phyloP scores from a whole-genome alignment of 176 grass and related monocot genomes.

The Cymbopogon citratus region DNA sequence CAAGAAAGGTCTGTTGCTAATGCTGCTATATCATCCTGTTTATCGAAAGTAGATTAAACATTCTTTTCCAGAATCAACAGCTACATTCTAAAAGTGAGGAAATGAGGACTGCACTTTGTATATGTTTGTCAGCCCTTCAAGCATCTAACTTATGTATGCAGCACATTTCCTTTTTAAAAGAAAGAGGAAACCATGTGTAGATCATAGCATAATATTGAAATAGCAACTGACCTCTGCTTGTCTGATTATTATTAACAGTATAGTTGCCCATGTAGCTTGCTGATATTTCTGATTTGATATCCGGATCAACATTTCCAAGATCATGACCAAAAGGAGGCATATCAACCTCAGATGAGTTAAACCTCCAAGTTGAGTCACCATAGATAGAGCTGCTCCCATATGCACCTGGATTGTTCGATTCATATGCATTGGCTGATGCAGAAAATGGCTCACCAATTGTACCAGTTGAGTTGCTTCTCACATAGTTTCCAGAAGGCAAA shows the following conservation, averaged over 20 bases:
- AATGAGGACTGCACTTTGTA: not conserved
- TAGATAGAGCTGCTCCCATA: conserved; percentile 63
- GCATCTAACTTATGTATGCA: not conserved
- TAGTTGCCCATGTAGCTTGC: conserved; percentile 52
- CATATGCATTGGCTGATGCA: conserved; percentile 50
- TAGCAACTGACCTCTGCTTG: conserved; percentile 56
- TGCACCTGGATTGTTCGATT: conserved; percentile 37
- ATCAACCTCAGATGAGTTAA: conserved; percentile 57
- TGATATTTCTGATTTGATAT: conserved; percentile 44
- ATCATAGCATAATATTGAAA: conserved; percentile 28
- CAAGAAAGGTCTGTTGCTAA: not conserved
- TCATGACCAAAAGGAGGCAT: conserved; percentile 63
- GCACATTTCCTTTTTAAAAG: conserved; percentile 1
- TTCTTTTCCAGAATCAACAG: not conserved
- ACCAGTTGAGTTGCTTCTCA: conserved; percentile 49
- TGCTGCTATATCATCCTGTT: not conserved
- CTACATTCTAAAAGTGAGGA: conserved; percentile 7
- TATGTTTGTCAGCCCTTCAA: not conserved
- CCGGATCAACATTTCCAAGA: conserved; percentile 54
- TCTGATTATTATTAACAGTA: conserved; percentile 67
- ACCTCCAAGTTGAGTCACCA: conserved; percentile 60
- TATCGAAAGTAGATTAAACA: conserved; percentile 9
- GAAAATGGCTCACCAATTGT: conserved; percentile 55
- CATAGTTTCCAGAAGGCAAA: conserved; percentile 46
- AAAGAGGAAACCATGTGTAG: not conserved